Conservation (phyloP, 176 grass and related monocot genomes). For the Pontederia crassipes region DNA sequence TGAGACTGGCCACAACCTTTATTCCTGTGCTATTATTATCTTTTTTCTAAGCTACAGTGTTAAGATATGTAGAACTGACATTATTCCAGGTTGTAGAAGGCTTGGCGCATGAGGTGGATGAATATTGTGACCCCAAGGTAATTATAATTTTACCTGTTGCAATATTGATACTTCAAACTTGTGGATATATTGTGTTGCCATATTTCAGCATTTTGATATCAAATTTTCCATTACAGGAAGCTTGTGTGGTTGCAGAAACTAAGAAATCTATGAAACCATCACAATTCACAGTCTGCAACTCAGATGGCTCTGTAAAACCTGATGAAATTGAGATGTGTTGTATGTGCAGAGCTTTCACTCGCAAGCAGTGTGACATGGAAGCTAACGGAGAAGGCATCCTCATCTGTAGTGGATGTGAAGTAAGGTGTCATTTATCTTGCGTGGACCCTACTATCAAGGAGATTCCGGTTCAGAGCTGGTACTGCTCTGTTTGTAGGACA, state of each 20-base stretch:
- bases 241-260: constrained; percentile 16
- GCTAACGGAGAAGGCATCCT: constrained; percentile 30
- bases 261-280: constrained; percentile 26
- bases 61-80: constrained; percentile 18
- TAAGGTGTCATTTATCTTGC: constrained; percentile 54
- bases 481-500: constrained; percentile 37
- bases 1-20: no score
- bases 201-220: not conserved
- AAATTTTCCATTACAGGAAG: constrained; percentile 30
- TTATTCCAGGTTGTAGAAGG: constrained; percentile 32
- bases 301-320: constrained; percentile 31
- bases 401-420: constrained; percentile 47
- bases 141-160: constrained; percentile 12
- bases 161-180: not conserved
- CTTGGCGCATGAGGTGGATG: constrained; percentile 19
- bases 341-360: constrained; percentile 21
- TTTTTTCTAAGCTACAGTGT: not conserved
- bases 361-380: constrained; percentile 43
- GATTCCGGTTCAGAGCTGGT: constrained; percentile 45
- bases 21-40: no score
- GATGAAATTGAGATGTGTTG: constrained; percentile 28
- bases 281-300: constrained; percentile 16
- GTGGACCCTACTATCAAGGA: constrained; percentile 31
- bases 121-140: constrained; percentile 25
- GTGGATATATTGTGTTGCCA: not conserved